Evolutionary conservation across 306 rosid genomes (phyloP), one percentile per base, ranked within the genome.

Genomic region (Ceratonia siliqua): DNA sequence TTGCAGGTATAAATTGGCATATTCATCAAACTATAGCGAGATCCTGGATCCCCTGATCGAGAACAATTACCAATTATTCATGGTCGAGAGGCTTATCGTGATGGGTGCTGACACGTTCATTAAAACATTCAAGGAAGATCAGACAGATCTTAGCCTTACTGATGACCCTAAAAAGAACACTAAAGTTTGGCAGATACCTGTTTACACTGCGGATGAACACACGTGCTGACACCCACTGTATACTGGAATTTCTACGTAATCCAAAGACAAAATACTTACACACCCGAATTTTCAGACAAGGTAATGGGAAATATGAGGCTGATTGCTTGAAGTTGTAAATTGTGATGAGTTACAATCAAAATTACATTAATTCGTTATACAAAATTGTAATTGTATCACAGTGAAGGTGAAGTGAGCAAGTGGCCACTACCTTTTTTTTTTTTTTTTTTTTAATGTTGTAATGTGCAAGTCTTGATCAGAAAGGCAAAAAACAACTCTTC

Each of bases 81-180:
- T 95, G 93, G 79, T 92, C 33, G 99, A 95, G 89, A 86, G 97
- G 88, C 88, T 90, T 48, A 83, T 95, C 62, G 4, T 90, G 87
- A 82, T 54, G 78, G 97, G 93, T 61, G 99, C 97, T 8, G 90
- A 89, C 85, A 89, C 90, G 21, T 86, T 86, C 81, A 90, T 95
- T 65, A 87, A 48, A 81, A 95, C 99, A 10, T 92, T 78, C 85
- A 95, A 95, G 82, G 98, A 90, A 85, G 91, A 79, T 32, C 89
- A 83, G 42, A 75, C 85, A 8, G 94, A 83, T 81, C 89, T 85
- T 43, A 82, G 90, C 84, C 99, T 95, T 73, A 85, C 92, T 0
- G 96, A 95, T 80, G 99, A 95, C 78, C 96, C 91, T 1, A 95
- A 95, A 83, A 95, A 95, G 91, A 95, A 90, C 82, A 90, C 92